Base-by-base conservation (phyloP, 2,329 filamentous ascomycete genomes). In the Sclerotinia subarctica region DNA sequence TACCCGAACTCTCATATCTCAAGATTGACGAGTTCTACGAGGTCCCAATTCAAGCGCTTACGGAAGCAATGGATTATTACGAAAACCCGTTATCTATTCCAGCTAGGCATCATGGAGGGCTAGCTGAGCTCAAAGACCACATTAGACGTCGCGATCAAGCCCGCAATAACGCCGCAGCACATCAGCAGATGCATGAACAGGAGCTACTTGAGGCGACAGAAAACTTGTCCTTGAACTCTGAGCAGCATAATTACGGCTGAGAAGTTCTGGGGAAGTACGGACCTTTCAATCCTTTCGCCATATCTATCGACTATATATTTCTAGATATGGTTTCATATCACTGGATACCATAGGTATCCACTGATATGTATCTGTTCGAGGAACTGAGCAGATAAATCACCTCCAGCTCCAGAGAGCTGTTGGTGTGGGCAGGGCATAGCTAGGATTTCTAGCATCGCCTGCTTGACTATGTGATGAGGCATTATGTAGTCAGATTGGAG, bases 11-110 rank as follows among this genome's bases (percentile, higher is more conserved):
- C 62, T 68, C 62, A 17, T 71, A 70, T 46, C 54, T 70, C 21
- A 72, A 66, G 46, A 72, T 72, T 38, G 67, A 70, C 58, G 57
- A 62, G 17, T 67, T 49, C 60, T 69, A 66, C 56, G 67, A 70
- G 58, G 64, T 70, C 26, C 66, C 67, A 0, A 69, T 72, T 29
- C 64, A 72, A 53, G 68, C 68, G 60, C 66, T 71, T 44, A 63
- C 42, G 51, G 60, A 68, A n/a, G 70, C 11, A 29, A 29, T 1
- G 47, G 68, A 70, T 70, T 10, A 35, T 42, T 51, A 49, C 8
- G 62, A 26, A 19, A 66, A 69, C 29, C 67, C 65, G 47, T 70
- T 67, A 5, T 68, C 70, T 58, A 54, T 70, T 54, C 26, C 21
- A 7, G 15, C 47, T 10, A 71, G 67, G 69, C 53, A 53, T 69